A percentile compares a stretch with the other conserved stretches of the same genome.
Evolutionary conservation across 2,329 filamentous ascomycete species (phyloP).

Genomic region (Stagonosporopsis tanaceti): DNA sequence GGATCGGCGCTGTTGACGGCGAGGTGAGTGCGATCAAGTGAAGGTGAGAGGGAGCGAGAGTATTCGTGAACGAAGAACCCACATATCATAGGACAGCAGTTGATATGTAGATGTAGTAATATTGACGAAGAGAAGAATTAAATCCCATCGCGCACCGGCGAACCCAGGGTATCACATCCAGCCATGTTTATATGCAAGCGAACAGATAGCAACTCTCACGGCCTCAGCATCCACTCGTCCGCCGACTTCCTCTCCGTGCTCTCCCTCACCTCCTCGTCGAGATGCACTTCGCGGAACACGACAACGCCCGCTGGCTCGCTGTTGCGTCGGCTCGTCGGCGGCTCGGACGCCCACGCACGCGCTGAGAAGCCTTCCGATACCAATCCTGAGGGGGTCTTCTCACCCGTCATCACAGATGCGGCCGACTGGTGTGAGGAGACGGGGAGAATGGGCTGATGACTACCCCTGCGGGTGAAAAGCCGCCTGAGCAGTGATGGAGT

Average conservation of each 20-base stretch:
- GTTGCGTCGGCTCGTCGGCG: background rate
- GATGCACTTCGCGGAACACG: slow-evolving; percentile 38
- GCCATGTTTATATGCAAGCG: background rate
- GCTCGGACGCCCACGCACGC: slow-evolving; percentile 36
- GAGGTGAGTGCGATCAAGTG: too few relatives aligned
- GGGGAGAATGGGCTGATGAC: slow-evolving; percentile 26
- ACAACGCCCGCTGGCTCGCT: slow-evolving; percentile 28
- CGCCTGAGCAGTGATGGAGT: slow-evolving; percentile 28
- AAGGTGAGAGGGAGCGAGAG: too few relatives aligned
- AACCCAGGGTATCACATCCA: slow-evolving; percentile 1
- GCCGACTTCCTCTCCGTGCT: slow-evolving; percentile 19
- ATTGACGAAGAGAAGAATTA: background rate
- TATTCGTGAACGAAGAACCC: too few relatives aligned
- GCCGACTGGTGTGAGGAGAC: slow-evolving; percentile 22
- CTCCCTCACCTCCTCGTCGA: slow-evolving; percentile 19
- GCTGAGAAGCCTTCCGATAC: slow-evolving; percentile 27
- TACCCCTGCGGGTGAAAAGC: slow-evolving; percentile 24
- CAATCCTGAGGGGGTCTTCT: slow-evolving; percentile 5
- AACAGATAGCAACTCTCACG: background rate
- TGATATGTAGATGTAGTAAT: too few relatives aligned
- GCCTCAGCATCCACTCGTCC: slow-evolving; percentile 8
- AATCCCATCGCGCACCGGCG: background rate
- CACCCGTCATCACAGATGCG: background rate
- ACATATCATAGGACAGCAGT: too few relatives aligned
- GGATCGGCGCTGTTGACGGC: too few relatives aligned